These are phyloP conservation scores for Gremmenia infestans DNA, from an alignment of 2,329 filamentous ascomycete species.

Conservation along the genomic window DNA sequence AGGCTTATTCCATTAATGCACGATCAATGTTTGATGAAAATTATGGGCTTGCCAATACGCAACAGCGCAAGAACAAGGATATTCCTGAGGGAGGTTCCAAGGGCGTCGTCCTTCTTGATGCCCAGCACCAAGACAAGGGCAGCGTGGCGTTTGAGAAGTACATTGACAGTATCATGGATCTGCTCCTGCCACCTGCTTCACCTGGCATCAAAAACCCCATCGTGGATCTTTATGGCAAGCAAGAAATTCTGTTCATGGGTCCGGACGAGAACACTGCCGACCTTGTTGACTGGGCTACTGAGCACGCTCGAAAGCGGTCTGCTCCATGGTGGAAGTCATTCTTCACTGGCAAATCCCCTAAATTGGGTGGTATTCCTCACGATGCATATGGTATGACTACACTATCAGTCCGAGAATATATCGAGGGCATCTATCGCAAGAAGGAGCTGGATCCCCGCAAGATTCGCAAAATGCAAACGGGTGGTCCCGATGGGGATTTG, in stretches of 20 bases:
- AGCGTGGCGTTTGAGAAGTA: conserved; percentile 97
- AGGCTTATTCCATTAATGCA: conserved; percentile 94
- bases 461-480: conserved; percentile 93
- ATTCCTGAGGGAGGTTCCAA: conserved; percentile 98
- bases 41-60: conserved; percentile 95
- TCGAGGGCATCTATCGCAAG: conserved; percentile 96
- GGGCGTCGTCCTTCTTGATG: conserved; percentile 91
- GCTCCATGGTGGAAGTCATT: conserved; percentile 99
- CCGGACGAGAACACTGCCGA: conserved; percentile 98
- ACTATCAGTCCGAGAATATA: conserved; percentile 90
- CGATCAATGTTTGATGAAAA: conserved; percentile 97
- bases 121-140: conserved; percentile 89
- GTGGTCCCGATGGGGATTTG: conserved; percentile 92
- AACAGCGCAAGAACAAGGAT: conserved; percentile 99
- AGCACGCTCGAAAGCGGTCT: conserved; percentile 80
- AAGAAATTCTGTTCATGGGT: conserved; percentile 98
- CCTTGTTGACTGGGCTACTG: conserved; percentile 96
- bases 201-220: conserved; percentile 99
- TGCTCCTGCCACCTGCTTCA: conserved; percentile 81
- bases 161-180: conserved; percentile 96
- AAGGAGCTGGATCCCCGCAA: conserved; percentile 79
- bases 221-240: conserved; percentile 88
- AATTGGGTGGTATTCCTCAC: conserved; percentile 92
- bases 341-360: conserved; percentile 98
- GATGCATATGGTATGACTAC: conserved; percentile 98